Conservation (phyloP, 331 rosid genomes). For the Pyrus hybrid region DNA sequence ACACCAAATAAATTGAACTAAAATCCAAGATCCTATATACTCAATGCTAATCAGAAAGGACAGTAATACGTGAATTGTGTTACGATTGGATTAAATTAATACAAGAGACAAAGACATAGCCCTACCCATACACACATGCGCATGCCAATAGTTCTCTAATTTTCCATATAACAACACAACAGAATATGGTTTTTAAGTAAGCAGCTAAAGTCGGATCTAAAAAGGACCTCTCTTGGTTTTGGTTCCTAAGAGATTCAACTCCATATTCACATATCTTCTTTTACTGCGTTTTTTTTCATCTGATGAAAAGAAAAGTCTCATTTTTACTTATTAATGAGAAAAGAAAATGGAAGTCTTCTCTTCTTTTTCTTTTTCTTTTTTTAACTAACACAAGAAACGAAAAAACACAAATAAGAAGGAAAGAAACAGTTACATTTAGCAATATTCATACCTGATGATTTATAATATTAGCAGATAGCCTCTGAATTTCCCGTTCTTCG, state of each 20-base stretch:
- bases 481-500: conserved; percentile 98
- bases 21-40: neutral
- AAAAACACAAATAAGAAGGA: neutral
- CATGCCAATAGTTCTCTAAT: neutral
- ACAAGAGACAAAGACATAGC: neutral
- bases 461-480: conserved; percentile 85
- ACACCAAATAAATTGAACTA: neutral
- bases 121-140: too few relatives aligned
- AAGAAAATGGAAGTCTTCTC: neutral
- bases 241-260: conserved; percentile 10
- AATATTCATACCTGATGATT: conserved; percentile 71
- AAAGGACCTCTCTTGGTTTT: neutral
- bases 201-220: neutral
- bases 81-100: neutral
- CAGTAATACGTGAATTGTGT: neutral
- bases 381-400: neutral
- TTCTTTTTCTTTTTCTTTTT: too few relatives aligned
- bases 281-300: neutral
- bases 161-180: neutral
- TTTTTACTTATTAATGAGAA: neutral
- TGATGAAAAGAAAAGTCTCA: neutral
- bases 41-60: neutral
- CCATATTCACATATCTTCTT: neutral
- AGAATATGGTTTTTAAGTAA: neutral
- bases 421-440: neutral